These are phyloP conservation scores for Fragaria nilgerrensis DNA, from an alignment of 306 rosid genomes.

Conservation along the genomic window DNA sequence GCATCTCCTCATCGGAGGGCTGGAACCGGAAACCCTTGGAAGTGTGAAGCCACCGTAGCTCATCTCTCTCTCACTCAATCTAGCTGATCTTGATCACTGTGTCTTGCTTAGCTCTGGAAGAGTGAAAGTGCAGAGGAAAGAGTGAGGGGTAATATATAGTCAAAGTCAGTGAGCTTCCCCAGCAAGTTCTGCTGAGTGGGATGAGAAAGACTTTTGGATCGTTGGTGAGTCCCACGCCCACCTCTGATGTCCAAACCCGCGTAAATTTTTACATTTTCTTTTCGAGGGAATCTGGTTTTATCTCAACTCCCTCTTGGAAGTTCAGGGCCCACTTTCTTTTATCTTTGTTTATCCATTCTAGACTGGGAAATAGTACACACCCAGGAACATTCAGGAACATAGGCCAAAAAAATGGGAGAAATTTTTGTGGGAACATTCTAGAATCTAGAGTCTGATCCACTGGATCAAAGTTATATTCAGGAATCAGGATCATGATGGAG, in stretches of 20 bases:
- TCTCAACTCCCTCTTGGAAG: too few relatives aligned
- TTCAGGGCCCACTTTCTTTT: too few relatives aligned
- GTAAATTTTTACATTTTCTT: too few relatives aligned
- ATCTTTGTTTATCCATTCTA: too few relatives aligned
- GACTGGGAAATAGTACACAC: too few relatives aligned
- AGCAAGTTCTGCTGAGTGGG: neutral
- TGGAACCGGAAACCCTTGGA: constrained; percentile 49
- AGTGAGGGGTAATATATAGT: neutral
- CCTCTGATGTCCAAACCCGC: too few relatives aligned
- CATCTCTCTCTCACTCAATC: neutral
- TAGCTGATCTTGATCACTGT: neutral
- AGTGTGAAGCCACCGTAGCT: neutral
- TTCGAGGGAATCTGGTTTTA: too few relatives aligned
- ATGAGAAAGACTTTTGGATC: too few relatives aligned
- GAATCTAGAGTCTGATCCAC: neutral
- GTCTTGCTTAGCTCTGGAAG: neutral
- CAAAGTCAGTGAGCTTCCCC: neutral
- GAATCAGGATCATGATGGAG: neutral
- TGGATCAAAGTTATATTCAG: neutral
- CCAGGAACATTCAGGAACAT: too few relatives aligned
- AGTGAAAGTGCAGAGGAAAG: neutral
- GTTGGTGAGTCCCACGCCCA: too few relatives aligned
- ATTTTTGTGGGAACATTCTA: neutral
- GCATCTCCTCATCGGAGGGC: constrained; percentile 63
- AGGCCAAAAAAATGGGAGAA: neutral